Evolutionary conservation across 2,329 filamentous ascomycete genomes (phyloP).

Genomic region (Trichoderma sp.): DNA sequence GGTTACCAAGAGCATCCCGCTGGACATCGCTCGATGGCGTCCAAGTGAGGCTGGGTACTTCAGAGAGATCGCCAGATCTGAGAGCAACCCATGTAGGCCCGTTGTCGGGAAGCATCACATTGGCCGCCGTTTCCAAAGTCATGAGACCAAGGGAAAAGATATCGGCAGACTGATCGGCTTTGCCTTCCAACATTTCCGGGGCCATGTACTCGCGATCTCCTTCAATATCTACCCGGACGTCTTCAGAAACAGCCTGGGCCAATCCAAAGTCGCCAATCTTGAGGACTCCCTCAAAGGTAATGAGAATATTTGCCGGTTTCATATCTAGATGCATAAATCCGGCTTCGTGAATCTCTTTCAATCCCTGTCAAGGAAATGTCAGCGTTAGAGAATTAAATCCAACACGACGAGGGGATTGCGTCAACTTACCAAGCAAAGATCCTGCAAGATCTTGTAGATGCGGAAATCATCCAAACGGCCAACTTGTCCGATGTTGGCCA

Average conservation of each 20-base stretch:
- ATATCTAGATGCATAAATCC: conserved; percentile 84
- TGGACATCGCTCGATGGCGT: conserved; percentile 68
- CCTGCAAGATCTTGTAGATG: conserved; percentile 96
- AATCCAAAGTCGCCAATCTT: conserved; percentile 87
- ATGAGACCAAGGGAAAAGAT: conserved; percentile 93
- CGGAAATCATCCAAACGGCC: conserved; percentile 93
- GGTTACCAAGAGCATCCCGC: conserved; percentile 66
- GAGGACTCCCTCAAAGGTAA: conserved; percentile 75
- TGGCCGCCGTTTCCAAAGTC: conserved; percentile 90
- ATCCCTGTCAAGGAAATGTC: conserved; percentile 59
- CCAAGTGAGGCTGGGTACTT: conserved; percentile 84
- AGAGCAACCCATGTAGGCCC: conserved; percentile 88
- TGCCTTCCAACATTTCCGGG: conserved; percentile 83
- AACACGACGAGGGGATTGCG: not conserved
- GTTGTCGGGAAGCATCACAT: conserved; percentile 91
- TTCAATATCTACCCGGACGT: conserved; percentile 78
- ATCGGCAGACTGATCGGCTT: conserved; percentile 87
- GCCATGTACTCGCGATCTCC: conserved; percentile 96
- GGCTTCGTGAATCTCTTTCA: conserved; percentile 85
- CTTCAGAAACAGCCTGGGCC: conserved; percentile 75
- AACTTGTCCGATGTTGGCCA: conserved; percentile 77
- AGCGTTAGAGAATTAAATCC: conserved; percentile 21
- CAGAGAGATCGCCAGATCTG: conserved; percentile 82
- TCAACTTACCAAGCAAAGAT: conserved; percentile 71
- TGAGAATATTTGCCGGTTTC: conserved; percentile 81